These are phyloP conservation scores for Saccharomyces hybrid DNA, from an alignment of 1,139 yeast species.

Conservation along the genomic window DNA sequence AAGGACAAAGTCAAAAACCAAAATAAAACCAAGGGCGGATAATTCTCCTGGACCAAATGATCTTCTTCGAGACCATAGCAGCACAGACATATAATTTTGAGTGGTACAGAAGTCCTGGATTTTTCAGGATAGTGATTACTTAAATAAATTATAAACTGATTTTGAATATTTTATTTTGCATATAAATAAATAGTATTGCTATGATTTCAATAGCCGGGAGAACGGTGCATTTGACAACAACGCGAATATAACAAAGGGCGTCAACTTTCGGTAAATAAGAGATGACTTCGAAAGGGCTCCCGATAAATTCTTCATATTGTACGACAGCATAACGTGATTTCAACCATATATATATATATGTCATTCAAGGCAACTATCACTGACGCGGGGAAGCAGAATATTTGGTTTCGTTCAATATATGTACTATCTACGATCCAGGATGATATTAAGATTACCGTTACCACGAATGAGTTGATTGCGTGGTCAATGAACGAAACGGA, in stretches of 20 bases:
- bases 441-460: constrained; percentile 25
- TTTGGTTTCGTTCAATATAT: constrained; percentile 26
- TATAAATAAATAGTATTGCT: not conserved
- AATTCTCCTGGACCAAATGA: not conserved
- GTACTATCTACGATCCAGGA: constrained; percentile 24
- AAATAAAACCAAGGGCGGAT: constrained; percentile 10
- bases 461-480: constrained; percentile 20
- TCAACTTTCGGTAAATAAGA: not conserved
- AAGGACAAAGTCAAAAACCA: constrained; percentile 13
- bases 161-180: not conserved
- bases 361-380: constrained; percentile 26
- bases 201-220: not conserved
- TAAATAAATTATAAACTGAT: not conserved
- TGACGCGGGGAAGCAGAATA: constrained; percentile 20
- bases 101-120: not conserved
- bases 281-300: not conserved
- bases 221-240: not conserved
- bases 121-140: not conserved
- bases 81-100: not conserved
- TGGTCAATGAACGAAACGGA: constrained; percentile 29
- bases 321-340: not conserved
- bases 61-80: not conserved
- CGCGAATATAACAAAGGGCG: constrained; percentile 23
- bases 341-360: constrained; percentile 13
- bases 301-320: not conserved